Percentiles rank a stretch among this genome's conserved stretches.
phyloP scores from a whole-genome alignment of 202 grass and related monocot genomes.

The Tripidium arundinaceum region DNA sequence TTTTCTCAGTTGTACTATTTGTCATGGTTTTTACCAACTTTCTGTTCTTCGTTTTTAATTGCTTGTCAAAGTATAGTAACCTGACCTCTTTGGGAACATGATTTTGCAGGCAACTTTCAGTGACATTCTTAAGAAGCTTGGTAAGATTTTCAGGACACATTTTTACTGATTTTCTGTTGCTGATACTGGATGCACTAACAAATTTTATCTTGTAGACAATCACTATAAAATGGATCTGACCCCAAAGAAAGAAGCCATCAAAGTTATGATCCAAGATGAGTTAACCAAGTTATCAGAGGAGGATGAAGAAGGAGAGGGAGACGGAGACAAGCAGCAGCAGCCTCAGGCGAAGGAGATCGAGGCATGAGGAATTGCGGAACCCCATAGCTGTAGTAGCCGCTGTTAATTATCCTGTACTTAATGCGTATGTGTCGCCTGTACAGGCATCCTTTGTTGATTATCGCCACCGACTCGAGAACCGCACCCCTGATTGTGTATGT shows the following conservation, averaged over 20 bases:
- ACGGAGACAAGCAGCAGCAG: conserved; percentile 40
- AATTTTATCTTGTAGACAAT: too few relatives aligned
- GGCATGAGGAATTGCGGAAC: conserved; percentile 28
- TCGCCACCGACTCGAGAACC: background rate
- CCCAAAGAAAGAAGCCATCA: too few relatives aligned
- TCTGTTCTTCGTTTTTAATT: background rate
- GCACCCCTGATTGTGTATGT: conserved; percentile 37
- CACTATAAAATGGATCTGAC: too few relatives aligned
- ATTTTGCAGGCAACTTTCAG: conserved; percentile 93
- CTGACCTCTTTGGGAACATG: conserved; percentile 35
- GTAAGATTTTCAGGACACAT: conserved; percentile 51
- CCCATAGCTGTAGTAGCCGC: conserved; percentile 31
- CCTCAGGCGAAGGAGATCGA: conserved; percentile 32
- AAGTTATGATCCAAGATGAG: too few relatives aligned
- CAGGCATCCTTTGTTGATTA: conserved; percentile 39
- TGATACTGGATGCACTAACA: too few relatives aligned
- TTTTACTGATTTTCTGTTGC: too few relatives aligned
- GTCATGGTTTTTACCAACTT: background rate
- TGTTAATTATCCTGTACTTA: conserved; percentile 43
- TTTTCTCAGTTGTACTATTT: background rate
- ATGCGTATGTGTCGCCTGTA: conserved; percentile 20
- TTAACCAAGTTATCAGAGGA: too few relatives aligned
- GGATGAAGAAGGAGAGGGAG: too few relatives aligned
- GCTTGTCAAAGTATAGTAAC: background rate
- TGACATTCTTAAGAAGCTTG: conserved; percentile 93